These are phyloP conservation scores for Brassica cretica DNA, from an alignment of 345 rosid species.

Conservation along the genomic window DNA sequence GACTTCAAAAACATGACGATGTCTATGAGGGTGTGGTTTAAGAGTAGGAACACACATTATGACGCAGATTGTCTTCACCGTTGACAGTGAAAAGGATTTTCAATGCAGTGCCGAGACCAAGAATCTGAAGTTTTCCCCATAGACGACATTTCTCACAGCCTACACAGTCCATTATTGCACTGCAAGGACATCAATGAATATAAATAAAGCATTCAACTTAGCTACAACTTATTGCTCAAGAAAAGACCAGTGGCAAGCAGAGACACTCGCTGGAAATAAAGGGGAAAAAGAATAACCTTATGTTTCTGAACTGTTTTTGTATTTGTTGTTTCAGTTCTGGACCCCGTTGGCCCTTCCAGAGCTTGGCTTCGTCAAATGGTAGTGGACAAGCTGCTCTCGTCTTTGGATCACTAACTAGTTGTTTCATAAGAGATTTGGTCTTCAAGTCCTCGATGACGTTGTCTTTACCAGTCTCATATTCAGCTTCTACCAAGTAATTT, in stretches of 20 bases:
- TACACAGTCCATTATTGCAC: constrained; percentile 93
- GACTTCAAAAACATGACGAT: background rate
- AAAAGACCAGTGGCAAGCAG: constrained; percentile 4
- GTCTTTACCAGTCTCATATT: constrained; percentile 80
- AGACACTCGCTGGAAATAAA: background rate
- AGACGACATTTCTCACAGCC: constrained; percentile 98
- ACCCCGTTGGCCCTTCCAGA: constrained; percentile 94
- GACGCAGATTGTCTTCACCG: constrained; percentile 50
- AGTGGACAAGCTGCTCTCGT: constrained; percentile 91
- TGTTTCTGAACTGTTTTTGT: constrained; percentile 87
- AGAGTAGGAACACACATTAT: constrained; percentile 52
- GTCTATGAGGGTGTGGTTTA: constrained; percentile 1
- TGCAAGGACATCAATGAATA: constrained; percentile 39
- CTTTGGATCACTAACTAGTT: constrained; percentile 67
- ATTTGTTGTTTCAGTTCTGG: constrained; percentile 84
- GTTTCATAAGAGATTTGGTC: constrained; percentile 78
- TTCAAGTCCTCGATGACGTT: constrained; percentile 78
- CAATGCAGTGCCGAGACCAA: constrained; percentile 92
- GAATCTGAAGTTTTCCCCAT: constrained; percentile 98
- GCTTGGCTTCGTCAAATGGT: constrained; percentile 95
- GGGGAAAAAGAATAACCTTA: constrained; percentile 53
- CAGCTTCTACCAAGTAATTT: constrained; percentile 82
- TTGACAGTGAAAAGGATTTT: constrained; percentile 84
- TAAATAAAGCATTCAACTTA: background rate
- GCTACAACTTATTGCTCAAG: background rate